A percentile compares a stretch with the other conserved stretches of the same genome.
These are phyloP conservation scores for Phytophthora nicotianae DNA, from an alignment of 352 stramenopile genomes.

Conservation along the genomic window DNA sequence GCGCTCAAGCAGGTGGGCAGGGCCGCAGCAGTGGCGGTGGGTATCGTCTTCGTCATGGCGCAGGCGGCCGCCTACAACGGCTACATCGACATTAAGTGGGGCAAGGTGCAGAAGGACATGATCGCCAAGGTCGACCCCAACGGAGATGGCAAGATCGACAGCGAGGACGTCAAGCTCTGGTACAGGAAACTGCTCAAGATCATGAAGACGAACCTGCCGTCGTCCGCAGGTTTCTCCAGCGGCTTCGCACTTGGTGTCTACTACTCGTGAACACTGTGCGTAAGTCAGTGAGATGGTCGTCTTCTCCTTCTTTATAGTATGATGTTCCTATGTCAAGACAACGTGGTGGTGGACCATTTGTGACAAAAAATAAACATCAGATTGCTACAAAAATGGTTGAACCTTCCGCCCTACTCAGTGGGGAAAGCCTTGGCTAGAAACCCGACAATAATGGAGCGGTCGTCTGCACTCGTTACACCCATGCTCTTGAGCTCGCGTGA, in stretches of 20 bases:
- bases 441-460: conserved; percentile 76
- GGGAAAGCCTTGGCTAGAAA: conserved; percentile 82
- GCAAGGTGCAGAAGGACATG: conserved; percentile 89
- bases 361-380: conserved; percentile 34
- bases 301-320: conserved; percentile 13
- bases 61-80: conserved; percentile 82
- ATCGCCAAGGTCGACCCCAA: conserved; percentile 83
- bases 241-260: conserved; percentile 79
- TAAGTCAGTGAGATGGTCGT: not conserved
- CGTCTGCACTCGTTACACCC: conserved; percentile 68
- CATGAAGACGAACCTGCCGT: conserved; percentile 86
- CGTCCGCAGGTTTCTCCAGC: conserved; percentile 76
- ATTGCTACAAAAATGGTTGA: conserved; percentile 26
- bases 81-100: conserved; percentile 92
- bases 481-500: conserved; percentile 82
- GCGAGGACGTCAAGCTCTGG: conserved; percentile 81
- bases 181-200: conserved; percentile 69
- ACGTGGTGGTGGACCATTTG: conserved; percentile 6
- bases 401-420: conserved; percentile 44
- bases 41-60: conserved; percentile 77
- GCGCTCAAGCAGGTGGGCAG: conserved; percentile 87
- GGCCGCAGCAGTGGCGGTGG: conserved; percentile 73
- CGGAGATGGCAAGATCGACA: conserved; percentile 86
- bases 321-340: not conserved
- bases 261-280: conserved; percentile 41